phyloP scores from a whole-genome alignment of 345 rosid species.

The Hypericum perforatum region DNA sequence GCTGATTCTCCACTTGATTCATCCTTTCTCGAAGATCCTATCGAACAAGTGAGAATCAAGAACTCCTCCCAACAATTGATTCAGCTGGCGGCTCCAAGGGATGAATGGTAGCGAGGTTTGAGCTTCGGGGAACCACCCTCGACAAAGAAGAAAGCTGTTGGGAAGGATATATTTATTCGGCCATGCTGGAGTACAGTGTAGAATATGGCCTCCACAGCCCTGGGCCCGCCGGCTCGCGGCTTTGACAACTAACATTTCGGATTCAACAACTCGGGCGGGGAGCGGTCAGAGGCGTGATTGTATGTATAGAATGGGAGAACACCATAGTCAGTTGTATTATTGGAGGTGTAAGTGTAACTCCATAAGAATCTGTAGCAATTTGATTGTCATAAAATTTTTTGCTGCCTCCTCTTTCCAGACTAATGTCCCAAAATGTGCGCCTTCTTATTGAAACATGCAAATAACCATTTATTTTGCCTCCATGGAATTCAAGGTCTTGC shows the following conservation, averaged over 20 bases:
- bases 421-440: too few species aligned
- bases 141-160: slow-evolving; percentile 19
- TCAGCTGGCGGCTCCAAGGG: neutral
- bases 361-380: too few species aligned
- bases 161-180: slow-evolving; percentile 15
- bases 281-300: slow-evolving; percentile 40
- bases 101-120: neutral
- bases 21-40: slow-evolving; percentile 24
- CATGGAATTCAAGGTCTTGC: too few species aligned
- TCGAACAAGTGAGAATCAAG: slow-evolving; percentile 9
- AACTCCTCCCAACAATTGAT: slow-evolving; percentile 22
- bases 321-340: too few species aligned
- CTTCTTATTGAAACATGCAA: too few species aligned
- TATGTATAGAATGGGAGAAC: slow-evolving; percentile 31
- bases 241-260: slow-evolving; percentile 27
- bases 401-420: too few species aligned
- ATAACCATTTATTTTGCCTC: too few species aligned
- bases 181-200: neutral
- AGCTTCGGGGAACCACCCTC: slow-evolving; percentile 12
- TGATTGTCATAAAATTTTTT: too few species aligned
- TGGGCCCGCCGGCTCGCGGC: slow-evolving; percentile 5
- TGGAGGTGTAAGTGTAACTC: too few species aligned
- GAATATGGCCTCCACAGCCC: slow-evolving; percentile 1
- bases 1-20: slow-evolving; percentile 33
- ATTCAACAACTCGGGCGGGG: slow-evolving; percentile 17